These are phyloP conservation scores for Circinella minor DNA, from an alignment of 371 early-diverging fungal species.

Conservation along the genomic window DNA sequence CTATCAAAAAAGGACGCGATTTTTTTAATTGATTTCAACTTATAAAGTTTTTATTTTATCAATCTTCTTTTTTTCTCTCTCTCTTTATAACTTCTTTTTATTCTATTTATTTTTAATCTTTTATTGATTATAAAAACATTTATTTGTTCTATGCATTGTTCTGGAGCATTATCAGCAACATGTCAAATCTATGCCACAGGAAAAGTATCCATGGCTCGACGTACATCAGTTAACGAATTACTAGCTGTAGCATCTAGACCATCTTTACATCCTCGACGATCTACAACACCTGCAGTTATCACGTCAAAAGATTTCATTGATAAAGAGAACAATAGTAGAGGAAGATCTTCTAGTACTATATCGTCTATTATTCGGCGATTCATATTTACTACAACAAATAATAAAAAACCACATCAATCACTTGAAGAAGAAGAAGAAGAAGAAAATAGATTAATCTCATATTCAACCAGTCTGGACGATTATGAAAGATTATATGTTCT, in stretches of 20 bases:
- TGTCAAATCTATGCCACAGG: slow-evolving; percentile 5
- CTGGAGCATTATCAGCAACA: background rate
- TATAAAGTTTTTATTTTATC: background rate
- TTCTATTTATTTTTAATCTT: background rate
- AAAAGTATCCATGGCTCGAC: background rate
- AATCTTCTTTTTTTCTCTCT: background rate
- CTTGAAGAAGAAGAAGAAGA: background rate
- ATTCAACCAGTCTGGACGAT: slow-evolving; percentile 16
- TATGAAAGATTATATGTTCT: slow-evolving; percentile 15
- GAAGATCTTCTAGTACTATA: background rate
- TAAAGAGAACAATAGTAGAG: background rate
- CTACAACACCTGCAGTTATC: background rate
- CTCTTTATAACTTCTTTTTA: background rate
- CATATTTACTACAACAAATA: background rate
- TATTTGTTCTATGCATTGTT: background rate
- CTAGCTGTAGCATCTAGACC: slow-evolving; percentile 5
- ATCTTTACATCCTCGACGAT: background rate
- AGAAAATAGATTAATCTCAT: background rate
- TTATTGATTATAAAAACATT: background rate
- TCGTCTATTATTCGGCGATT: background rate
- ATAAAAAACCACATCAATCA: background rate
- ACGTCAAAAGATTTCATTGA: background rate
- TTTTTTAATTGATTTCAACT: background rate
- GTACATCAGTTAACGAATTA: slow-evolving; percentile 4
- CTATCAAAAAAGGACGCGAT: background rate